Evolutionary conservation across 2,329 filamentous ascomycete species (phyloP).

Genomic region (Byssothecium circinans): DNA sequence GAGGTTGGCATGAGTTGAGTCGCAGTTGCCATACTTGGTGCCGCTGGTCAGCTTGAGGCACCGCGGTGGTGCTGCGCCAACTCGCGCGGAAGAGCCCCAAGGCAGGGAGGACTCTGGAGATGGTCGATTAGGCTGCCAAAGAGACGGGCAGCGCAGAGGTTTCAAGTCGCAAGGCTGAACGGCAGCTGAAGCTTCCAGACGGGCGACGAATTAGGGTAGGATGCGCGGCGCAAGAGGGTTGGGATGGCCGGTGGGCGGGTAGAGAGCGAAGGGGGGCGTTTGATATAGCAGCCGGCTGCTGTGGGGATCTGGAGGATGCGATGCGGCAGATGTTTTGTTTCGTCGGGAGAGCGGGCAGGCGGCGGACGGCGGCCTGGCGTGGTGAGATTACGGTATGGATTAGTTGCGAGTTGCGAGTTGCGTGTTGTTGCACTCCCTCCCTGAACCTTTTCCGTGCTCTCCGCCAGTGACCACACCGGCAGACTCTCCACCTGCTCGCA

Average conservation of each 20-base stretch:
- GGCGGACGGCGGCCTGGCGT: conserved; percentile 12
- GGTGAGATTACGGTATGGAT: conserved; percentile 2
- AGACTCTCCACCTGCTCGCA: conserved; percentile 18
- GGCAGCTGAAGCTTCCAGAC: not conserved
- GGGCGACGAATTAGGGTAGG: conserved; percentile 21
- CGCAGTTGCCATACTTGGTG: conserved; percentile 42
- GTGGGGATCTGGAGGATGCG: conserved; percentile 5
- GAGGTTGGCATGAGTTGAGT: conserved; percentile 51
- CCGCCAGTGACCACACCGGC: not conserved
- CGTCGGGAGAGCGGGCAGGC: conserved; percentile 8
- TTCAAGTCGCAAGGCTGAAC: conserved; percentile 25
- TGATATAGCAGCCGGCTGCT: conserved; percentile 25
- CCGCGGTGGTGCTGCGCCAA: conserved; percentile 24
- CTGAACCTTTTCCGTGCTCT: not conserved
- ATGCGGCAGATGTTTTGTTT: conserved; percentile 19
- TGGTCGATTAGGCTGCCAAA: not conserved
- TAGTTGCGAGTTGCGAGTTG: not conserved
- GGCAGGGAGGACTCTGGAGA: not conserved
- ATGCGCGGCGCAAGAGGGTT: conserved; percentile 25
- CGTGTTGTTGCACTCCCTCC: not conserved
- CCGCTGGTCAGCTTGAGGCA: conserved; percentile 17
- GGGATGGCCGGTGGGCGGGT: conserved; percentile 15
- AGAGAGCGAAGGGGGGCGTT: conserved; percentile 14
- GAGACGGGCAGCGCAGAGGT: not conserved
- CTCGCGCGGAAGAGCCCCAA: conserved; percentile 15